Conservation (phyloP, 1,284 basidiomycete species). For the Ganoderma resinaceum region DNA sequence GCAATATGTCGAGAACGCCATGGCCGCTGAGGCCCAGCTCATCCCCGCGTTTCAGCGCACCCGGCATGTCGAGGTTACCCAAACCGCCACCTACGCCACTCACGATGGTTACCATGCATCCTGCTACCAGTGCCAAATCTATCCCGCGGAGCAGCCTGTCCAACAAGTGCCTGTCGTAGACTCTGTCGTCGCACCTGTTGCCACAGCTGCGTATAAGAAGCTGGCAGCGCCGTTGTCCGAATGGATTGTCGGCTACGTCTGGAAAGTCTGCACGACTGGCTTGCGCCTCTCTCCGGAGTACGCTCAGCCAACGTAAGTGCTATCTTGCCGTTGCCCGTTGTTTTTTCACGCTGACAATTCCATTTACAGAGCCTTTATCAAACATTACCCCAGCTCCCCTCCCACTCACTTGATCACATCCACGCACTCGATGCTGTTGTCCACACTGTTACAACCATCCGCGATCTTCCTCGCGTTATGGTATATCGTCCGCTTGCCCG, state of each 20-base stretch:
- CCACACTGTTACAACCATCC: conserved; percentile 83
- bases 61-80: conserved; percentile 21
- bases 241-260: conserved; percentile 79
- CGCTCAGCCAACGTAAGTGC: conserved; percentile 40
- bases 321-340: background rate
- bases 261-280: conserved; percentile 79
- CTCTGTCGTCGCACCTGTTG: conserved; percentile 54
- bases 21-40: conserved; percentile 53
- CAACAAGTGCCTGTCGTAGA: conserved; percentile 43
- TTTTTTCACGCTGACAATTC: conserved; percentile 20
- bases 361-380: conserved; percentile 40
- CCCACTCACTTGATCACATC: conserved; percentile 66
- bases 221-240: conserved; percentile 77
- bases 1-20: conserved; percentile 74
- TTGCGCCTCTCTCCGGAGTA: conserved; percentile 57
- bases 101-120: conserved; percentile 38
- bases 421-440: conserved; percentile 75
- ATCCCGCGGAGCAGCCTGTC: conserved; percentile 29
- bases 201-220: conserved; percentile 69
- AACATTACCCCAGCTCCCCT: conserved; percentile 52
- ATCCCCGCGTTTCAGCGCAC: conserved; percentile 17
- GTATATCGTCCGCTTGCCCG: conserved; percentile 83
- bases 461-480: conserved; percentile 82
- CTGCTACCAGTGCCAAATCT: conserved; percentile 39
- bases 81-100: conserved; percentile 32